Percentiles rank a stretch among this genome's conserved stretches.
phyloP scores from a whole-genome alignment of 768 basidiomycete species.

The Lactarius hengduanensis region DNA sequence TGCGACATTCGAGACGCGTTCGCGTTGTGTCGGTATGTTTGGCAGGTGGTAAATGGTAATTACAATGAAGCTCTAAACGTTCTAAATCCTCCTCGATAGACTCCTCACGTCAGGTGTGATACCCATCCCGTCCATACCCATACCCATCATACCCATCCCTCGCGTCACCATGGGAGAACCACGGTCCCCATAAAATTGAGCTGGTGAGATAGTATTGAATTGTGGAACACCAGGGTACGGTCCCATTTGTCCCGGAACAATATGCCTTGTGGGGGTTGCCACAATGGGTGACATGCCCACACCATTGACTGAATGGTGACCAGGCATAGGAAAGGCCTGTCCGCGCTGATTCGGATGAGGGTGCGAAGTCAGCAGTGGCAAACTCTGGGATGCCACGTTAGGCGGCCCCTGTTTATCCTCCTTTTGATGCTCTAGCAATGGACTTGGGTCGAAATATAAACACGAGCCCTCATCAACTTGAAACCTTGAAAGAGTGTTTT shows the following conservation, averaged over 20 bases:
- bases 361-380: slow-evolving; percentile 28
- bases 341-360: slow-evolving; percentile 23
- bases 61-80: not conserved
- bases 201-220: slow-evolving; percentile 40
- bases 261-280: slow-evolving; percentile 33
- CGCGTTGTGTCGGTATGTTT: slow-evolving; percentile 28
- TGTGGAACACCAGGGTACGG: slow-evolving; percentile 30
- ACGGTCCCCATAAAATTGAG: slow-evolving; percentile 42
- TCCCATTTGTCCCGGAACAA: slow-evolving; percentile 32
- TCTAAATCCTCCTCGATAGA: slow-evolving; percentile 23
- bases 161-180: slow-evolving; percentile 28
- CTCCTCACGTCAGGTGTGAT: slow-evolving; percentile 29
- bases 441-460: slow-evolving; percentile 69
- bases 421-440: slow-evolving; percentile 33
- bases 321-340: slow-evolving; percentile 17
- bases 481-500: slow-evolving; percentile 48
- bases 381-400: not conserved
- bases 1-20: slow-evolving; percentile 24
- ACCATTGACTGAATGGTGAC: slow-evolving; percentile 28
- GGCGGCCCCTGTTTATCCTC: slow-evolving; percentile 28
- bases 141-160: slow-evolving; percentile 19
- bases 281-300: slow-evolving; percentile 25
- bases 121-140: slow-evolving; percentile 30
- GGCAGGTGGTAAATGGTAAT: not conserved
- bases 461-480: slow-evolving; percentile 71